Conservation (phyloP, 805 yeast genomes). For the Saturnispora gosingensis region DNA sequence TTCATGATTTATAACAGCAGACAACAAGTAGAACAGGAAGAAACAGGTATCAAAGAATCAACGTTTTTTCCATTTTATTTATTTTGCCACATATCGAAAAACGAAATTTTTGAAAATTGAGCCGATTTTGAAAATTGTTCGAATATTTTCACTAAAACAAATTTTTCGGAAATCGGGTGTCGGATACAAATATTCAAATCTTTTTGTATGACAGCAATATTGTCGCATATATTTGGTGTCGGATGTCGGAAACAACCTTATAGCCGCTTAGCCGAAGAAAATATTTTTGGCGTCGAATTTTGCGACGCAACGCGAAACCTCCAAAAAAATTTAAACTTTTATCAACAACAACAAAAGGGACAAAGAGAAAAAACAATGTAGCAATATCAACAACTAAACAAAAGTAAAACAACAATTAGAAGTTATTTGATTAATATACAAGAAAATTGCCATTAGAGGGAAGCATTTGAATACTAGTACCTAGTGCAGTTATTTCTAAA, state of each 20-base stretch:
- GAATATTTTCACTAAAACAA: background rate
- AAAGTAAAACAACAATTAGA: background rate
- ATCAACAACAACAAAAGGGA: background rate
- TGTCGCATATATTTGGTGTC: background rate
- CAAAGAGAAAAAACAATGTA: background rate
- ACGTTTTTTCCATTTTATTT: background rate
- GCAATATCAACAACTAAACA: background rate
- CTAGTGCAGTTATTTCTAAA: background rate
- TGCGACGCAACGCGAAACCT: background rate
- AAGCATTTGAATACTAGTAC: background rate
- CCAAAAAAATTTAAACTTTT: background rate
- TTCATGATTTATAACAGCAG: conserved; percentile 42
- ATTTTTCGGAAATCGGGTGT: background rate
- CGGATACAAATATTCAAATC: background rate
- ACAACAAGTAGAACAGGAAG: conserved; percentile 5
- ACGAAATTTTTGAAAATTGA: background rate
- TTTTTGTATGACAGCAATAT: too few relatives aligned
- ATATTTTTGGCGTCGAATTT: background rate
- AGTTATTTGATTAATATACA: background rate
- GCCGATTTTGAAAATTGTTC: too few relatives aligned
- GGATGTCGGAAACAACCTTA: rapidly evolving
- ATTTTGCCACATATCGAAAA: background rate
- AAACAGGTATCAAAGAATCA: background rate
- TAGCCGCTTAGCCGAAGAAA: background rate
- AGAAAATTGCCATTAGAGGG: background rate